A percentile compares a stretch with the other conserved stretches of the same genome.
Evolutionary conservation across 805 yeast species (phyloP).

Genomic region (Debaryomyces prosopidis): DNA sequence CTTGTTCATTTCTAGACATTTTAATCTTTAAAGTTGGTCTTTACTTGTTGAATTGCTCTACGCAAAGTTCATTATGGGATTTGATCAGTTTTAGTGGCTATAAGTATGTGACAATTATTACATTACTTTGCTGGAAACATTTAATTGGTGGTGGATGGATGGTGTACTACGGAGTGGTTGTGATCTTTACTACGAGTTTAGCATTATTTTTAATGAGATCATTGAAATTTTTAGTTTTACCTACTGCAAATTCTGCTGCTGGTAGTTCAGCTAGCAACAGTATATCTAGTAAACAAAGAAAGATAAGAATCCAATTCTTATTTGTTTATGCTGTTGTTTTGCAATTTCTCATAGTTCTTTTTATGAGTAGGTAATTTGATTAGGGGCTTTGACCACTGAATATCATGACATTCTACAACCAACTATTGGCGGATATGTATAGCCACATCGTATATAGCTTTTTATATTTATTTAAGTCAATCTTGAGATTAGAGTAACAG

Average conservation of each 20-base stretch:
- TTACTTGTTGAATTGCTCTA: constrained; percentile 70
- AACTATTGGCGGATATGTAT: too few relatives aligned
- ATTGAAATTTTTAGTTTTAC: constrained; percentile 65
- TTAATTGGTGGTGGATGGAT: constrained; percentile 36
- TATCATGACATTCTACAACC: too few relatives aligned
- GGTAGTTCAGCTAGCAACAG: constrained; percentile 50
- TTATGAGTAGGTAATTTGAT: constrained; percentile 45
- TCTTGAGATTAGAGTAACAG: too few relatives aligned
- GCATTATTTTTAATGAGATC: constrained; percentile 67
- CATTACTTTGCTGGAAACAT: constrained; percentile 54
- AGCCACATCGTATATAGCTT: too few relatives aligned
- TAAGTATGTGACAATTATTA: constrained; percentile 80
- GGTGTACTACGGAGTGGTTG: constrained; percentile 34
- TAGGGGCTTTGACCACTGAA: neutral
- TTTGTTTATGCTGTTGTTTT: constrained; percentile 81
- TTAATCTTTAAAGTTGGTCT: constrained; percentile 76
- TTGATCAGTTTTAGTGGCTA: constrained; percentile 88
- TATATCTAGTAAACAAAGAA: constrained; percentile 66
- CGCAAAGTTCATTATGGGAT: constrained; percentile 69
- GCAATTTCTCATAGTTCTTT: constrained; percentile 75
- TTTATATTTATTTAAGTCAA: too few relatives aligned
- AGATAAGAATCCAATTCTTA: constrained; percentile 82
- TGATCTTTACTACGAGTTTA: constrained; percentile 45
- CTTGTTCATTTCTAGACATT: constrained; percentile 77
- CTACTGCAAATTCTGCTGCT: constrained; percentile 43